Evolutionary conservation across 2,329 filamentous ascomycete genomes (phyloP), one percentile per base, ranked within the genome.

Genomic region (Venturia oleaginea): DNA sequence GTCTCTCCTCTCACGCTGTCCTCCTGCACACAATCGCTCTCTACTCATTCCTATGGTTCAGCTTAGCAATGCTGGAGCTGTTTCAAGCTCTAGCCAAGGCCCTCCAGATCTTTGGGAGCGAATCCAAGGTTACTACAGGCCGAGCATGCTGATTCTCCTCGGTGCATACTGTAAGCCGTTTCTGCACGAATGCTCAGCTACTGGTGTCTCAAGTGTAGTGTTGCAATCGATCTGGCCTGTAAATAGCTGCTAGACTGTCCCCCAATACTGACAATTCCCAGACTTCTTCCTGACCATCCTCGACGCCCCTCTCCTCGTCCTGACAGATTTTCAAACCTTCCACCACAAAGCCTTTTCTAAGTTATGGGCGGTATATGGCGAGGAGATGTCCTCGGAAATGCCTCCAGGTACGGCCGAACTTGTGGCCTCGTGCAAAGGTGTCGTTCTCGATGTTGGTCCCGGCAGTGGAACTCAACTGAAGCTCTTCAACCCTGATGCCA

Each of bases 391-490:
- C 1, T 64, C 66, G 19, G 71, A 74, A 37, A 75, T 76, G 72
- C 71, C 75, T 13, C 71, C 70, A n/a, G 69, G 69, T 6, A 66
- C 70, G 10, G 67, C 67, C 30, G 63, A 68, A 10, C 71, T 76
- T 8, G 68, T 76, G 7, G 59, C 61, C 3, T 62, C 67, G 24
- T 72, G 71, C 65, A 67, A 67, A 59, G 75, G 75, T 38, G 64
- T 73, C 1, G 68, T 77, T 51, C 73, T 77, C n/a, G 75, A 77
- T 65, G 69, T 76, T 42, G 75, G 75, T 13, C 83, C 83, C 0
- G 83, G 83, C 4, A 80, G 75, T 37, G 83, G 83, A 38, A 76
- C 79, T 17, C 78, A 83, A 64, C 74, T 84, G 59, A 72, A 73
- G 0, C 75, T 76, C 57, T 81, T 84, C 66, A 71, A 72, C 62